Percentiles rank a stretch among this genome's conserved stretches.
Evolutionary conservation across 805 yeast genomes (phyloP).

Genomic region (Lipomyces oligophaga): DNA sequence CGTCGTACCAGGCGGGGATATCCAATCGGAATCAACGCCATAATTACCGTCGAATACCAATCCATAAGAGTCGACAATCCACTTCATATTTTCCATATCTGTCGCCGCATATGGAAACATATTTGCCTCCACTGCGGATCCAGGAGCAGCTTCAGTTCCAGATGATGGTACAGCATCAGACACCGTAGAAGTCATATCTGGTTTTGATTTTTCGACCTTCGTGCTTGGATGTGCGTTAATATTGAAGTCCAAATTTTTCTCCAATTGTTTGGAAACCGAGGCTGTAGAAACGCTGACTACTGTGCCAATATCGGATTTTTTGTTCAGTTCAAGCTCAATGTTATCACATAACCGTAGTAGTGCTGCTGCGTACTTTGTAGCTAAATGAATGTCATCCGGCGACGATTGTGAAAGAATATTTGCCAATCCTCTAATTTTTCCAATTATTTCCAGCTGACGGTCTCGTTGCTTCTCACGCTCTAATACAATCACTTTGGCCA

Average conservation of each 20-base stretch:
- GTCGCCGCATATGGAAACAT: too few relatives aligned
- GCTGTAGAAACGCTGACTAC: not conserved
- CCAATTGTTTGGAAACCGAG: not conserved
- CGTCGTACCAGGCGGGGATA: too few relatives aligned
- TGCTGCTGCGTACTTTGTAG: conserved; percentile 37
- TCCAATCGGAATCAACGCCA: conserved; percentile 13
- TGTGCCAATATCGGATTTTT: not conserved
- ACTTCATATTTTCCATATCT: conserved; percentile 16
- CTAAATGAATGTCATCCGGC: conserved; percentile 83
- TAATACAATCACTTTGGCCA: conserved; percentile 68
- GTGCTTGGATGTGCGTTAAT: not conserved
- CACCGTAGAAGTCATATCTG: conserved; percentile 3
- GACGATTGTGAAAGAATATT: conserved; percentile 72
- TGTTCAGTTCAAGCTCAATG: conserved; percentile 17
- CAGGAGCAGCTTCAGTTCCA: not conserved
- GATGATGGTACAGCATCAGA: not conserved
- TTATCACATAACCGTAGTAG: conserved; percentile 17
- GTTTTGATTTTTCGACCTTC: not conserved
- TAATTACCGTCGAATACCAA: conserved; percentile 22
- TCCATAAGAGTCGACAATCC: conserved; percentile 25
- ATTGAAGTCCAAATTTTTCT: not conserved
- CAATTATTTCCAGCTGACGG: conserved; percentile 53
- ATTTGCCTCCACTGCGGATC: conserved; percentile 6
- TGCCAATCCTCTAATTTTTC: conserved; percentile 67
- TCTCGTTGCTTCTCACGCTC: conserved; percentile 29